These are phyloP conservation scores for Phytophthora cactorum DNA, from an alignment of 352 stramenopile species.

Conservation along the genomic window DNA sequence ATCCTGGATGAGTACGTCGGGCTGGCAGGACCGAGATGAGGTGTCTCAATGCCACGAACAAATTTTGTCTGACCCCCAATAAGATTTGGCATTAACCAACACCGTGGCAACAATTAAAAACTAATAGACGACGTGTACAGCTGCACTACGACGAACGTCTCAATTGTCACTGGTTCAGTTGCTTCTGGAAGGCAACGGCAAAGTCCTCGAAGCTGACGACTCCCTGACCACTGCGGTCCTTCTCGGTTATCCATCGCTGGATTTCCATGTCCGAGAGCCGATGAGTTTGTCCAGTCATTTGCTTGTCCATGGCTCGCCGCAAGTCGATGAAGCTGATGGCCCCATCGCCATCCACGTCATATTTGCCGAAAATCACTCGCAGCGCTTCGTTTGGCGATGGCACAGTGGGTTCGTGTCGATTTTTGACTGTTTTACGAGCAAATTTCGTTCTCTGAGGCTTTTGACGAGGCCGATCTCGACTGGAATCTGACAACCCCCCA, in stretches of 20 bases:
- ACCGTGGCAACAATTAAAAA: too few species aligned
- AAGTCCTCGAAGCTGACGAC: slow-evolving; percentile 58
- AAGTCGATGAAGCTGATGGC: slow-evolving; percentile 60
- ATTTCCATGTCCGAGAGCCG: slow-evolving; percentile 49
- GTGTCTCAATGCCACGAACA: too few species aligned
- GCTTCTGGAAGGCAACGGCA: slow-evolving; percentile 30
- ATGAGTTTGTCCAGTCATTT: slow-evolving; percentile 11
- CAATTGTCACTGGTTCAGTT: slow-evolving; percentile 1
- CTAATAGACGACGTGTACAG: too few species aligned
- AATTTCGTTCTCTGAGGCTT: not conserved
- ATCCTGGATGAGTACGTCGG: too few species aligned
- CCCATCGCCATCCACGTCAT: slow-evolving; percentile 57
- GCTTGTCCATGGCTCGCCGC: slow-evolving; percentile 38
- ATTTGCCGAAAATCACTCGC: slow-evolving; percentile 49
- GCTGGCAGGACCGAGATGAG: too few species aligned
- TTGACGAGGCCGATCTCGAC: not conserved
- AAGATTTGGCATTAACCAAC: too few species aligned
- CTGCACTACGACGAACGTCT: too few species aligned
- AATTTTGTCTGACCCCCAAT: too few species aligned
- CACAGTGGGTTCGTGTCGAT: not conserved
- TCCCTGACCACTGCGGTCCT: slow-evolving; percentile 50
- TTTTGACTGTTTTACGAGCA: not conserved
- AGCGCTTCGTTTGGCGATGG: slow-evolving; percentile 20
- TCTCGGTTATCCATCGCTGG: slow-evolving; percentile 59
- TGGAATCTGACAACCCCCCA: not conserved